Evolutionary conservation across 768 basidiomycete species (phyloP).

Genomic region (Mycena metata): DNA sequence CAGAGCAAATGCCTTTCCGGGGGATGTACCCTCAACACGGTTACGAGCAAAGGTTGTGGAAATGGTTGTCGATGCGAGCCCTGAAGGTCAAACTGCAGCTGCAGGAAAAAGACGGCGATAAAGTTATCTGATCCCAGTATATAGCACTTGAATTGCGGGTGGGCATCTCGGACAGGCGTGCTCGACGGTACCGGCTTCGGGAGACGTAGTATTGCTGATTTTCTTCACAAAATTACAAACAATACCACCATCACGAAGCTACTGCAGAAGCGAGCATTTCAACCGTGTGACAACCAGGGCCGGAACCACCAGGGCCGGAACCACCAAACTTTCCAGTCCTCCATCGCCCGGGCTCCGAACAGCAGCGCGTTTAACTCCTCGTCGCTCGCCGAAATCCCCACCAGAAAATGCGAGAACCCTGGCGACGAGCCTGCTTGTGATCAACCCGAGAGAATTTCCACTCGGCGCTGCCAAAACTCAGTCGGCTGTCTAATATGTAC

Average conservation of each 20-base stretch:
- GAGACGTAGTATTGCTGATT: conserved; percentile 16
- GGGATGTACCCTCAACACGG: conserved; percentile 28
- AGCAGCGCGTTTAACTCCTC: background rate
- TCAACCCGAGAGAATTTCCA: background rate
- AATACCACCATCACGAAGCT: conserved; percentile 22
- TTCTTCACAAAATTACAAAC: conserved; percentile 15
- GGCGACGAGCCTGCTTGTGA: too few species aligned
- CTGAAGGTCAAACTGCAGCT: conserved; percentile 34
- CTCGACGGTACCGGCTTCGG: conserved; percentile 26
- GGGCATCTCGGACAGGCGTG: conserved; percentile 11
- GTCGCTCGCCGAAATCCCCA: too few species aligned
- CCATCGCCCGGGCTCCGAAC: conserved; percentile 7
- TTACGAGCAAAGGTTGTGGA: conserved; percentile 33
- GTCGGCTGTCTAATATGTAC: conserved; percentile 24
- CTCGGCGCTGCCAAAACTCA: conserved; percentile 1
- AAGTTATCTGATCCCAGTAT: conserved; percentile 26
- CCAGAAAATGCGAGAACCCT: too few species aligned
- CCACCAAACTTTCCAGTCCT: too few species aligned
- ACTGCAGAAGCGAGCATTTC: background rate
- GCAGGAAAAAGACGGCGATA: conserved; percentile 16
- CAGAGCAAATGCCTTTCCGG: conserved; percentile 21
- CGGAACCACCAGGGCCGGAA: conserved; percentile 16
- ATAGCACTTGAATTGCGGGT: conserved; percentile 23
- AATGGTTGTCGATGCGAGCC: conserved; percentile 22
- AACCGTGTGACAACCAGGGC: conserved; percentile 32